Evolutionary conservation across 2,329 filamentous ascomycete genomes (phyloP).

Genomic region (Laburnicola sp.): DNA sequence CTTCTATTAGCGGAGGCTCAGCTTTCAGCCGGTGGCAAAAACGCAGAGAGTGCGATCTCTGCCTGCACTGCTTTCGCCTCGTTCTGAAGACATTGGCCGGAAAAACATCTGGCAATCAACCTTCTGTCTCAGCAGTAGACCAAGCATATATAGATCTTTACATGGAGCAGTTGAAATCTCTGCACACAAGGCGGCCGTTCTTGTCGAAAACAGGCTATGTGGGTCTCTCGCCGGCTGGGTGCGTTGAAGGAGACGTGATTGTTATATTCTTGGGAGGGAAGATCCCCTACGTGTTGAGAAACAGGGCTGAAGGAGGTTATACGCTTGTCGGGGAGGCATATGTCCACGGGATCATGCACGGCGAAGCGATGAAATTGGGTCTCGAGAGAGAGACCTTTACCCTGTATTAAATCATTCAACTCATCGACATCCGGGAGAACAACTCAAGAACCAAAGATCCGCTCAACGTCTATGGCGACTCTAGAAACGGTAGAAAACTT

Average conservation of each 20-base stretch:
- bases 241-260: constrained; percentile 2
- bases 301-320: constrained; percentile 3
- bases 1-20: too few species aligned
- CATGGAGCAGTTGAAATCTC: background rate
- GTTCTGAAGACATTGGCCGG: background rate
- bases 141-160: background rate
- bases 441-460: too few species aligned
- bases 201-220: constrained; percentile 5
- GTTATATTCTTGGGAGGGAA: constrained; percentile 6
- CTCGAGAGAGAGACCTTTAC: background rate
- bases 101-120: background rate
- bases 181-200: constrained; percentile 7
- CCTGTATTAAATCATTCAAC: background rate
- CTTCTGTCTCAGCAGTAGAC: background rate
- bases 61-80: background rate
- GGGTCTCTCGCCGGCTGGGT: constrained; percentile 6
- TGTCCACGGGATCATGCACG: constrained; percentile 10
- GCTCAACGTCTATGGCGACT: too few species aligned
- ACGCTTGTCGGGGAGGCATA: constrained; percentile 6
- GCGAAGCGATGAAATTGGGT: background rate
- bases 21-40: too few species aligned
- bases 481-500: too few species aligned
- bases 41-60: too few species aligned
- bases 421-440: too few species aligned
- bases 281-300: constrained; percentile 3